Evolutionary conservation across 176 grass and related monocot species (phyloP).

Genomic region (Urochloa ruziziensis): DNA sequence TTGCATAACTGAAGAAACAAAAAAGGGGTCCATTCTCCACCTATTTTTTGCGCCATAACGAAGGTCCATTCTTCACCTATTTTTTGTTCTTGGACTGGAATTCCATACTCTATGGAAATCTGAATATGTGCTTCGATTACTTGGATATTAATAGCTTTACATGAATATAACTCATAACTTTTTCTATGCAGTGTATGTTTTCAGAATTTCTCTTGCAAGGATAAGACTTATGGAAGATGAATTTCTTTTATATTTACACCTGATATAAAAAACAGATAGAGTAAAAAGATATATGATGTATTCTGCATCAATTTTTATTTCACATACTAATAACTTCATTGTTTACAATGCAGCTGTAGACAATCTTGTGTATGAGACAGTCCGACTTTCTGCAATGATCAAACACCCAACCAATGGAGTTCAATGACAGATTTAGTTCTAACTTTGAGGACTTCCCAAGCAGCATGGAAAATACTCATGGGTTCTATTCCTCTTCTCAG

Average conservation of each 20-base stretch:
- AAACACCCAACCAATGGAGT: conserved; percentile 5
- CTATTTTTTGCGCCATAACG: not conserved
- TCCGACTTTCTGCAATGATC: not conserved
- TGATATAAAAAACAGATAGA: not conserved
- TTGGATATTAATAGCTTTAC: not conserved
- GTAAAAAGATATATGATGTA: not conserved
- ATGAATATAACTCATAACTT: not conserved
- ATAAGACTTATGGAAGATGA: not conserved
- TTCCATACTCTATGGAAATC: too few species aligned
- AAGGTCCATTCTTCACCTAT: not conserved
- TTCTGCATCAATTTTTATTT: not conserved
- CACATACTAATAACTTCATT: conserved; percentile 7
- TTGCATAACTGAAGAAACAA: too few species aligned
- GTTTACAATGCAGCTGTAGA: not conserved
- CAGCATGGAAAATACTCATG: not conserved
- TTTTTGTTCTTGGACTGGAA: not conserved
- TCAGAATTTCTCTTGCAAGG: not conserved
- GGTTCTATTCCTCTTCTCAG: not conserved
- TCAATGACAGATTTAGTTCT: not conserved
- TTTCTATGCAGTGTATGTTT: too few species aligned
- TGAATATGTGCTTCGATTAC: not conserved
- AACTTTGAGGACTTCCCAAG: not conserved
- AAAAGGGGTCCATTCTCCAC: not conserved
- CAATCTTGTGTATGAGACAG: not conserved
- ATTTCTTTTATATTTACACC: not conserved